These are phyloP conservation scores for Annulohypoxylon truncatum DNA, from an alignment of 2,329 filamentous ascomycete genomes.

Conservation along the genomic window DNA sequence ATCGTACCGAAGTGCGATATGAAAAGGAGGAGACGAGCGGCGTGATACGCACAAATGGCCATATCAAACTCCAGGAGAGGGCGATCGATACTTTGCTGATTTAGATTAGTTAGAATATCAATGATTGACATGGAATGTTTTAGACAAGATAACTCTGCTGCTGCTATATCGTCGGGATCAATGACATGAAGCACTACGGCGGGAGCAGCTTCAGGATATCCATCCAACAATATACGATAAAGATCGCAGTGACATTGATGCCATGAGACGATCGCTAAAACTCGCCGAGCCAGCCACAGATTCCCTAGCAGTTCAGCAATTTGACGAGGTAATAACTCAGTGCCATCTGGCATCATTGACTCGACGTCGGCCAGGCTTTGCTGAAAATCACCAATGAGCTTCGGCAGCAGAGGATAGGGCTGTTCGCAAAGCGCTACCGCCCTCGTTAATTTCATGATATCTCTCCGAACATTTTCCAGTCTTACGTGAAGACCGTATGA, in stretches of 20 bases:
- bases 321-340: conserved; percentile 27
- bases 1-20: conserved; percentile 39
- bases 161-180: neutral
- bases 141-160: conserved; percentile 12
- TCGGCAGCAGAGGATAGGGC: conserved; percentile 37
- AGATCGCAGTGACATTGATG: conserved; percentile 30
- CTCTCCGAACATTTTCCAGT: conserved; percentile 37
- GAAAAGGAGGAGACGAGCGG: conserved; percentile 41
- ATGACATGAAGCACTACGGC: conserved; percentile 3
- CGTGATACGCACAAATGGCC: conserved; percentile 43
- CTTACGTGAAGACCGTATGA: conserved; percentile 35
- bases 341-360: conserved; percentile 31
- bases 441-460: conserved; percentile 42
- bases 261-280: conserved; percentile 17
- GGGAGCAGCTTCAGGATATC: conserved; percentile 29
- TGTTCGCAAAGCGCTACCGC: conserved; percentile 39
- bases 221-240: conserved; percentile 23
- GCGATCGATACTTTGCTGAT: conserved; percentile 34
- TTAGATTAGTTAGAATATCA: conserved; percentile 37
- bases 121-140: conserved; percentile 22
- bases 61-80: conserved; percentile 40
- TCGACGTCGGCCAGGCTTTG: conserved; percentile 24
- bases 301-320: conserved; percentile 19
- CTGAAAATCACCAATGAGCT: conserved; percentile 40
- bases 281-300: conserved; percentile 6